A percentile compares a stretch with the other conserved stretches of the same genome.
These are phyloP conservation scores for Diplodia mutila DNA, from an alignment of 2,329 filamentous ascomycete genomes.

Conservation along the genomic window DNA sequence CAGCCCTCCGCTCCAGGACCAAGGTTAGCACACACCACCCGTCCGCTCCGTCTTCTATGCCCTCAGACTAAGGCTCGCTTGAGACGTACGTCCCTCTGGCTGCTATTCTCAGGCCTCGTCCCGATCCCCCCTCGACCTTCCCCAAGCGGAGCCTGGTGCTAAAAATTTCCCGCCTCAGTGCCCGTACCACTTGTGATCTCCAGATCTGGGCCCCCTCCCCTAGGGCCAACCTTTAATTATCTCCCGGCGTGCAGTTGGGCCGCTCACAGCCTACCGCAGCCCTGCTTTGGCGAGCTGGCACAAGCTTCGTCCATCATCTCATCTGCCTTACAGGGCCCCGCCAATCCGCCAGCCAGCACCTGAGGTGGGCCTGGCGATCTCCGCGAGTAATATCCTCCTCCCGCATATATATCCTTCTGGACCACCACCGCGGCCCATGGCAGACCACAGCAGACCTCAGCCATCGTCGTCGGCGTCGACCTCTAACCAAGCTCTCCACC, in stretches of 20 bases:
- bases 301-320: conserved; percentile 23
- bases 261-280: conserved; percentile 24
- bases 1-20: conserved; percentile 22
- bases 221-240: conserved; percentile 24
- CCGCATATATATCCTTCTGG: conserved; percentile 26
- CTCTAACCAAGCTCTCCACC: not conserved
- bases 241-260: conserved; percentile 22
- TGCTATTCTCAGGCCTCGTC: conserved; percentile 18
- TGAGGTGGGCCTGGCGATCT: conserved; percentile 26
- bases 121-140: conserved; percentile 20
- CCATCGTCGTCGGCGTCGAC: conserved; percentile 26
- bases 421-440: conserved; percentile 25
- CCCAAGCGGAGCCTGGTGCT: conserved; percentile 15
- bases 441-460: conserved; percentile 23
- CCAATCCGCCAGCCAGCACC: conserved; percentile 20
- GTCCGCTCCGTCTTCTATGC: conserved; percentile 11
- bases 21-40: conserved; percentile 22
- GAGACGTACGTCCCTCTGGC: conserved; percentile 3
- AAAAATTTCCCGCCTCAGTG: conserved; percentile 21
- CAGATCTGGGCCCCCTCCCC: conserved; percentile 18
- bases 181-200: conserved; percentile 22
- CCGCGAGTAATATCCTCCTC: conserved; percentile 22
- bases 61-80: conserved; percentile 22
- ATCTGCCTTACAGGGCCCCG: conserved; percentile 26
- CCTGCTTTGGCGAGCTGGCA: conserved; percentile 19